Conservation (phyloP, 2,329 filamentous ascomycete genomes). For the Pseudocercospora pini-densiflorae region DNA sequence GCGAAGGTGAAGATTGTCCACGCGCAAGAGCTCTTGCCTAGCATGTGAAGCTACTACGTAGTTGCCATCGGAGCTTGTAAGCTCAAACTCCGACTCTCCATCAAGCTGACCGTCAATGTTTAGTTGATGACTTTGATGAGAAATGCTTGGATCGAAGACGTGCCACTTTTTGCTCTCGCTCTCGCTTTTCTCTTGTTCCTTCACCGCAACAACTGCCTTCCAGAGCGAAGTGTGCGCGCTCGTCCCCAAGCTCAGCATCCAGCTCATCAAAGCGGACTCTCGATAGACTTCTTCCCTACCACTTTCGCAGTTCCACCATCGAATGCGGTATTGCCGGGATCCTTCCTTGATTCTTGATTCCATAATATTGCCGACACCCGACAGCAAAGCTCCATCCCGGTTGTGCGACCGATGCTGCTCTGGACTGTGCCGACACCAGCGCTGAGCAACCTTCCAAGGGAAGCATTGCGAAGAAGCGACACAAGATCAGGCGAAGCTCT, state of each 20-base stretch:
- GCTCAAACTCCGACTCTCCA: neutral
- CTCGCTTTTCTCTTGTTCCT: too few species aligned
- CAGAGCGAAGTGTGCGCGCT: neutral
- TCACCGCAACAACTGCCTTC: neutral
- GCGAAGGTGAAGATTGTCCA: neutral
- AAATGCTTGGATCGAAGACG: too few species aligned
- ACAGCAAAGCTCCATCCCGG: neutral
- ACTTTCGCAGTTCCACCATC: neutral
- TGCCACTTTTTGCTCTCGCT: too few species aligned
- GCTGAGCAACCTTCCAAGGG: neutral
- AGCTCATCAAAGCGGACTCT: neutral
- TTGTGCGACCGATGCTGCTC: neutral
- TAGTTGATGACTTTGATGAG: too few species aligned
- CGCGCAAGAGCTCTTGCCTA: neutral
- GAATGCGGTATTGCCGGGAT: neutral
- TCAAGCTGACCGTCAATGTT: neutral
- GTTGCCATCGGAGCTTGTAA: neutral
- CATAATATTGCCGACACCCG: too few species aligned
- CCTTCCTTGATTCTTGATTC: neutral
- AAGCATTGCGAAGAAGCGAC: neutral
- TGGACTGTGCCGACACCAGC: neutral
- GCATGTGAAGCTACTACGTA: constrained; percentile 7
- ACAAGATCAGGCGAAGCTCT: constrained; percentile 4
- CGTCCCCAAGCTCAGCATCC: neutral
- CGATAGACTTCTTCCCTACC: neutral